A percentile compares a stretch with the other conserved stretches of the same genome.
These are phyloP conservation scores for Gleditsia sinensis DNA, from an alignment of 306 rosid genomes.

Conservation along the genomic window DNA sequence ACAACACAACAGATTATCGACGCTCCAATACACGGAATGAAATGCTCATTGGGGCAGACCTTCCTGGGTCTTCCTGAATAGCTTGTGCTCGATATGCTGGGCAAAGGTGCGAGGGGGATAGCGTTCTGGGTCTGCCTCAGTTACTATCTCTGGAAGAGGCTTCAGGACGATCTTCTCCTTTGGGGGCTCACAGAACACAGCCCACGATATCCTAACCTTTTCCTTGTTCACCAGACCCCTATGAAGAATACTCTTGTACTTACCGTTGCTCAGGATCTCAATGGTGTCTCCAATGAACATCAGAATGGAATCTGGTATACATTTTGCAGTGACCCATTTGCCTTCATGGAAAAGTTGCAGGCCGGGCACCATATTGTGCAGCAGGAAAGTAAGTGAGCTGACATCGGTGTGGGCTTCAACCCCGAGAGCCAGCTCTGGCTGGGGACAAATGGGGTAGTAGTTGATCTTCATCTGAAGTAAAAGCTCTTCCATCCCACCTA, in stretches of 20 bases:
- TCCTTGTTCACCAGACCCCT: slow-evolving; percentile 85
- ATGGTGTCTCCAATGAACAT: slow-evolving; percentile 90
- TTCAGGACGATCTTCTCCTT: slow-evolving; percentile 83
- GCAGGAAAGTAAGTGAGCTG: slow-evolving; percentile 77
- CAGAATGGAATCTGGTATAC: slow-evolving; percentile 72
- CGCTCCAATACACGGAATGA: too few species aligned
- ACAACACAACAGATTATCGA: background rate
- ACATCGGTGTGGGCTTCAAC: slow-evolving; percentile 90
- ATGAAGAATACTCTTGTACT: slow-evolving; percentile 83
- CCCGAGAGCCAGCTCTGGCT: slow-evolving; percentile 84
- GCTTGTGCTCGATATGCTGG: slow-evolving; percentile 80
- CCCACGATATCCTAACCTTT: slow-evolving; percentile 89
- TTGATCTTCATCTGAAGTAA: slow-evolving; percentile 82
- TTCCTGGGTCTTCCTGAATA: slow-evolving; percentile 56
- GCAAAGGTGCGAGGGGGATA: slow-evolving; percentile 84
- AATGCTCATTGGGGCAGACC: slow-evolving; percentile 5
- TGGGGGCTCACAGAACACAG: slow-evolving; percentile 86
- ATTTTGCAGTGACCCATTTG: slow-evolving; percentile 78
- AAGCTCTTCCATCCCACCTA: slow-evolving; percentile 80
- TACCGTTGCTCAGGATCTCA: slow-evolving; percentile 81
- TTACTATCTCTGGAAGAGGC: slow-evolving; percentile 72
- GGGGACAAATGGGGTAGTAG: slow-evolving; percentile 86
- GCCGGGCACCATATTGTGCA: slow-evolving; percentile 94
- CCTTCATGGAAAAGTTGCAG: slow-evolving; percentile 70
- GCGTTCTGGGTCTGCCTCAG: slow-evolving; percentile 48